Conservation (phyloP, 345 rosid species). For the Pelargonium nanum region DNA sequence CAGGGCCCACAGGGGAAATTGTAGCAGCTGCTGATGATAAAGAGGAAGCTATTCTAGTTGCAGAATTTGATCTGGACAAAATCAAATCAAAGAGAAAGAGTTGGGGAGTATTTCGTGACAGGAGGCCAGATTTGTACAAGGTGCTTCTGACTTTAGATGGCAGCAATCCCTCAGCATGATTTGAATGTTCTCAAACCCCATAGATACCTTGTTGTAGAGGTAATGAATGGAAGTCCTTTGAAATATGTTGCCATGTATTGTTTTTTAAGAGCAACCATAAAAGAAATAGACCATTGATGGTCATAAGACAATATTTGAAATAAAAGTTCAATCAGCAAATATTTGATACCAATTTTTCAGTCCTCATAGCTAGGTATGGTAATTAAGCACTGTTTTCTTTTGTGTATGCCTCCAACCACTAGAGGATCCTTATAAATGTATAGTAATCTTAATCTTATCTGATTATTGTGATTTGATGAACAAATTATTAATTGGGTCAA, state of each 20-base stretch:
- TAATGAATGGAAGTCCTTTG: conserved; percentile 6
- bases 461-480: too few relatives aligned
- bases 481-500: too few relatives aligned
- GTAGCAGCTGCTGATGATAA: conserved; percentile 61
- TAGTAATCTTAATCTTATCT: too few relatives aligned
- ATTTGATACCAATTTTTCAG: too few relatives aligned
- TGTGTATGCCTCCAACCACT: too few relatives aligned
- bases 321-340: neutral
- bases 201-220: conserved; percentile 9
- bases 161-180: conserved; percentile 21
- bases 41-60: conserved; percentile 69
- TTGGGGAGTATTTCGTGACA: conserved; percentile 91
- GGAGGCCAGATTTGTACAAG: conserved; percentile 75
- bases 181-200: neutral
- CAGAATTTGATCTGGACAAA: conserved; percentile 64
- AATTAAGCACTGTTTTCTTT: too few relatives aligned
- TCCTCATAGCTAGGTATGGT: too few relatives aligned
- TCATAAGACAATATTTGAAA: neutral
- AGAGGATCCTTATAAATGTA: too few relatives aligned
- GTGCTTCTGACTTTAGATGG: conserved; percentile 91
- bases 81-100: conserved; percentile 67
- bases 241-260: neutral
- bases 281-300: neutral
- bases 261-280: neutral
- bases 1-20: conserved; percentile 83